phyloP scores from a whole-genome alignment of 371 early-diverging fungal genomes.

The Apophysomyces ossiformis region DNA sequence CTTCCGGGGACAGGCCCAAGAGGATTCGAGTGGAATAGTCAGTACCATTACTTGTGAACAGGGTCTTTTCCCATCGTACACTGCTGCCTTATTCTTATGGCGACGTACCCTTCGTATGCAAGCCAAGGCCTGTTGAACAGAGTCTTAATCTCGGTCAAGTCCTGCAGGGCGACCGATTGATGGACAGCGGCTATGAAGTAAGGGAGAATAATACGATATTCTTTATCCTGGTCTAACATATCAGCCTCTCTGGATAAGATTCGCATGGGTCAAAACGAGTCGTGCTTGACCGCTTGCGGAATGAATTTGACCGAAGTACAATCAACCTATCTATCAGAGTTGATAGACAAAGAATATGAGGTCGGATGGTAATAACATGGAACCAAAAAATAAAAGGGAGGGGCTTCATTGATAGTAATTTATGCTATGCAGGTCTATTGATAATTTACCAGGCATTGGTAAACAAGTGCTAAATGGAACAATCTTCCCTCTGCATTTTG shows the following conservation, averaged over 20 bases:
- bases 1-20: slow-evolving; percentile 77
- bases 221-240: background rate
- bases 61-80: slow-evolving; percentile 66
- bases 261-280: slow-evolving; percentile 31
- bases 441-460: slow-evolving; percentile 58
- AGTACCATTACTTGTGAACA: slow-evolving; percentile 75
- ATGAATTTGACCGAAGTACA: slow-evolving; percentile 35
- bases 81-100: slow-evolving; percentile 76
- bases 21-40: slow-evolving; percentile 57
- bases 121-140: slow-evolving; percentile 46
- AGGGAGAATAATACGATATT: background rate
- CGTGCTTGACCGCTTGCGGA: slow-evolving; percentile 55
- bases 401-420: background rate
- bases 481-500: too few relatives aligned
- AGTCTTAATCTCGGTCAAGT: slow-evolving; percentile 79
- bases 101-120: slow-evolving; percentile 76
- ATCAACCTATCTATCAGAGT: slow-evolving; percentile 46
- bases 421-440: slow-evolving; percentile 52
- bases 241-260: background rate
- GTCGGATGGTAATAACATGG: slow-evolving; percentile 48
- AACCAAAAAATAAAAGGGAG: too few relatives aligned
- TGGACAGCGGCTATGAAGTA: slow-evolving; percentile 55
- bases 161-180: slow-evolving; percentile 81
- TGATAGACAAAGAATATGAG: slow-evolving; percentile 58
- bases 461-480: background rate